Percentiles rank a stretch among this genome's conserved stretches.
Conservation (phyloP, 1,139 yeast species). For the Blastobotrys persicus region DNA sequence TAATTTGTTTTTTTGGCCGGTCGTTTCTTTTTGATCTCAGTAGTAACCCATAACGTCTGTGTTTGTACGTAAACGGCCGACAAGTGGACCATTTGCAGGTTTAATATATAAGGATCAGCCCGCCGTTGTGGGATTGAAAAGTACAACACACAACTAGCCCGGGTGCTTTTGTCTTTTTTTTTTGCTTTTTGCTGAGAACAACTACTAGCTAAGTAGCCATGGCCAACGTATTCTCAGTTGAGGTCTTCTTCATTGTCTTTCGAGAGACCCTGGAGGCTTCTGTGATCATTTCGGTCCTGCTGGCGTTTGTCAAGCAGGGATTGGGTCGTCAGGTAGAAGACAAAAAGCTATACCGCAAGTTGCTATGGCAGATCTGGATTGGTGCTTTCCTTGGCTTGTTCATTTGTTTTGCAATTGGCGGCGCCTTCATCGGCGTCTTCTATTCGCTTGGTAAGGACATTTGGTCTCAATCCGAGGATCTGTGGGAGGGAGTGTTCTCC, state of each 20-base stretch:
- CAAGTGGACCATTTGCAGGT: not conserved
- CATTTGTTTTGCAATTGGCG: conserved; percentile 75
- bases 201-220: conserved; percentile 22
- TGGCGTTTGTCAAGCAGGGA: conserved; percentile 88
- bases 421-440: conserved; percentile 81
- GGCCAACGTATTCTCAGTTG: conserved; percentile 42
- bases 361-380: conserved; percentile 72
- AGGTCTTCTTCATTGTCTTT: conserved; percentile 76
- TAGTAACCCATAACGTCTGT: not conserved
- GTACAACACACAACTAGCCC: too few species aligned
- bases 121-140: not conserved
- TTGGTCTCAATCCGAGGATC: conserved; percentile 53
- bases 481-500: conserved; percentile 92
- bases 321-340: conserved; percentile 51
- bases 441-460: conserved; percentile 59
- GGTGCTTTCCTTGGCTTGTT: conserved; percentile 73
- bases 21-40: not conserved
- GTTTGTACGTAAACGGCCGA: not conserved
- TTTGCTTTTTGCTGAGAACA: too few species aligned
- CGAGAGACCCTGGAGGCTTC: conserved; percentile 91
- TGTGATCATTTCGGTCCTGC: conserved; percentile 80
- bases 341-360: conserved; percentile 53
- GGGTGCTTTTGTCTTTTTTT: too few species aligned
- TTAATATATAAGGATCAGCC: conserved; percentile 6
- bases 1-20: not conserved